Evolutionary conservation across 2,329 filamentous ascomycete genomes (phyloP).

Genomic region (Aspergillus glaucus): DNA sequence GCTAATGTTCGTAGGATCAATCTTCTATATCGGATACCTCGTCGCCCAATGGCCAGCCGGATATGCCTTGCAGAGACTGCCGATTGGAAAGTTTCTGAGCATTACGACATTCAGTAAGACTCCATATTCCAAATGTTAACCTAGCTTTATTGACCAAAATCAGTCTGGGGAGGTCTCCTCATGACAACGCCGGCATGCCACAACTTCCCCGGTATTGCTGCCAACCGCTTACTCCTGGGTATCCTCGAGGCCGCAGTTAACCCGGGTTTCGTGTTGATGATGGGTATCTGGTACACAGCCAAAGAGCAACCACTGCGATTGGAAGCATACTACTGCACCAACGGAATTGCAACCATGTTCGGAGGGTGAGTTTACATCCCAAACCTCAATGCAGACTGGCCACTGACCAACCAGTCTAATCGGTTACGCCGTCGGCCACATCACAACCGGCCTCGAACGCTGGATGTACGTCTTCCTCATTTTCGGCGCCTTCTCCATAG

Average conservation of each 20-base stretch:
- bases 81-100: slow-evolving; percentile 42
- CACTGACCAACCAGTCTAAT: slow-evolving; percentile 32
- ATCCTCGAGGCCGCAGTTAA: slow-evolving; percentile 45
- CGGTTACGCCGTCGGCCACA: slow-evolving; percentile 56
- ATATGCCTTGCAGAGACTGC: slow-evolving; percentile 40
- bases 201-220: slow-evolving; percentile 40
- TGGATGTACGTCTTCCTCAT: slow-evolving; percentile 58
- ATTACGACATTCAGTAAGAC: slow-evolving; percentile 30
- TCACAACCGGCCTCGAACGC: slow-evolving; percentile 43
- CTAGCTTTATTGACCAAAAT: too few species aligned
- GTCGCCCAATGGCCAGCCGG: slow-evolving; percentile 41
- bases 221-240: slow-evolving; percentile 43
- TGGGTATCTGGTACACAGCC: slow-evolving; percentile 46
- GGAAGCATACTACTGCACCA: slow-evolving; percentile 52
- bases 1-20: slow-evolving; percentile 24
- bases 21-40: slow-evolving; percentile 48
- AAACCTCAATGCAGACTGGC: background rate
- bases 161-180: slow-evolving; percentile 39
- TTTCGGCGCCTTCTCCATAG: slow-evolving; percentile 37
- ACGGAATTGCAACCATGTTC: slow-evolving; percentile 57
- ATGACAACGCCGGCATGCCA: slow-evolving; percentile 39
- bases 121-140: too few species aligned
- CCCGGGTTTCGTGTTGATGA: slow-evolving; percentile 46
- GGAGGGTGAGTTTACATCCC: slow-evolving; percentile 37
- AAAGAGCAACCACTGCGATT: slow-evolving; percentile 48